Evolutionary conservation across 257 asterid genomes (phyloP), one percentile per base, ranked within the genome.

Genomic region (Schizonepeta tenuifolia): DNA sequence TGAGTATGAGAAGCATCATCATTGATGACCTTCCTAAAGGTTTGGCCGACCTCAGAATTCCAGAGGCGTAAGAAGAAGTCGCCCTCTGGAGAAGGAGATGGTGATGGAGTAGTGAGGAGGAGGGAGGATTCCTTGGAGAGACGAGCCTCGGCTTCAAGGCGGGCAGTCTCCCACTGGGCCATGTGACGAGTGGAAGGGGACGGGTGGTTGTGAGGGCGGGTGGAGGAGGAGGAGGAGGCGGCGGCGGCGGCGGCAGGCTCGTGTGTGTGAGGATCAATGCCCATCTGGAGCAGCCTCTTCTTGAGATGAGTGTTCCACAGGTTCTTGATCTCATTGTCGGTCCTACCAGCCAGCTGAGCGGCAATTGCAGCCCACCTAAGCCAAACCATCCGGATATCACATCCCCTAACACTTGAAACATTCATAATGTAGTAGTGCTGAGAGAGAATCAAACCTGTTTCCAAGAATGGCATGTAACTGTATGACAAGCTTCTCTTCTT

Each of bases 311-410:
- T 92, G 81, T 92, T 92, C 98, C 98, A 92, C n/a, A 92, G 76
- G 82, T 92, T 92, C 85, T 92, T 92, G 80, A 90, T 83, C 84
- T 90, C 98, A 13, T 92, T 92, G 81, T 92, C 98, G 21, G 98
- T 92, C 63, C 98, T 85, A 17, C 98, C 96, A 0, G 91, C 90
- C 56, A 92, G 81, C 67, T 92, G 92, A 2, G 94, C 82, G 15
- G 98, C 98, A 67, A 92, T 92, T 57, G 98, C 90, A 55, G 96
- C 96, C 98, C 98, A 92, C 79, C 97, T 91, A 75, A 51, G 43
- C 43, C 61, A 26, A 20, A 20, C 40, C 20, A n/a, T n/a, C n/a
- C n/a, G n/a, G n/a, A n/a, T n/a, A n/a, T n/a, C n/a, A n/a, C n/a
- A n/a, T n/a, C n/a, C n/a, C n/a, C n/a, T n/a, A n/a, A n/a, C n/a